Evolutionary conservation across 371 early-diverging fungal genomes (phyloP), one percentile per base, ranked within the genome.

Genomic region (Lichtheimia ornata): DNA sequence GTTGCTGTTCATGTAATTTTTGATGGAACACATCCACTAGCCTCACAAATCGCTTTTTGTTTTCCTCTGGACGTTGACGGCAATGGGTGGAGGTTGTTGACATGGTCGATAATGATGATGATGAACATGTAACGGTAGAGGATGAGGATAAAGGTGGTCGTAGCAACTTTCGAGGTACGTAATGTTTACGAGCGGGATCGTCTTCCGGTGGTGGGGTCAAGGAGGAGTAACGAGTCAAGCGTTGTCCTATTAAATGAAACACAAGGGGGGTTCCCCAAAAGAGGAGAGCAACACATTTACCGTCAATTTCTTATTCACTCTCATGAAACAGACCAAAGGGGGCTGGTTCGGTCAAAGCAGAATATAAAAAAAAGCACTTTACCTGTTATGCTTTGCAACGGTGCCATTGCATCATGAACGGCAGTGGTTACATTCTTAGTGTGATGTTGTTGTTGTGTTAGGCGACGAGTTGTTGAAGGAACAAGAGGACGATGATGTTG

Each of bases 341-440:
- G 35, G 35, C 35, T 35, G 11, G 9, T 35, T 35, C 35, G 35
- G 35, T 35, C 35, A 35, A 35, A 35, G 35, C 35, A 35, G 35
- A 35, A 35, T 35, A 35, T 35, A 35, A 35, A 9, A 35, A 35
- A 9, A 35, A 35, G 1, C 27, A 28, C 13, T 35, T 58, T 68
- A 56, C 76, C 76, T 43, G 73, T 69, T 49, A 71, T 71, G 41
- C 73, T 73, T 54, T 67, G 68, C 53, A 76, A 72, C n/a, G 35
- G 35, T 35, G 35, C 11, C 35, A 35, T 35, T 6, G 35, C 22
- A 22, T 22, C 22, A 22, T 22, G 22, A 22, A 22, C 22, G 22
- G 22, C 0, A 28, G 7, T 35, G 9, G n/a, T n/a, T n/a, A 35
- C 35, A 35, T 35, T 35, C 35, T 35, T 35, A 35, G 35, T 59